Evolutionary conservation across 108 stramenopile genomes (phyloP), one percentile per base, ranked within the genome.

Genomic region (Nitzschia putrida): DNA sequence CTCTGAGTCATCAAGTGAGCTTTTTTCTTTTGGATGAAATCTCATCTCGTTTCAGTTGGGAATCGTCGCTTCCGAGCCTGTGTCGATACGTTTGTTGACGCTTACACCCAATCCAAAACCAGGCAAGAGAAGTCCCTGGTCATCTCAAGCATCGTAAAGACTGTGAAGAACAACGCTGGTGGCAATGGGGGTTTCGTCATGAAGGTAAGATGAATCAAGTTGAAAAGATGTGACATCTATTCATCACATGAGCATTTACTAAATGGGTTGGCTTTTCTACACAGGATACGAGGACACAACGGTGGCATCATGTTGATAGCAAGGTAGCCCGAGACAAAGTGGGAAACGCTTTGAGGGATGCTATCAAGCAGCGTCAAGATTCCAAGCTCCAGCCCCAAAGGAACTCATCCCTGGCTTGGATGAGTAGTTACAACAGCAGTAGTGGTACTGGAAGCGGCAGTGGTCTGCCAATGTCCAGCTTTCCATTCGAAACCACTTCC

Each of bases 281-380:
- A 56, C 34, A 69, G 60, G 70, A 71, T 40, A 14, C 59, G 1
- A 60, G 41, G 40, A 61, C 37, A 1, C n/a, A 60, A 21, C 14
- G 60, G 20, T 71, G 70, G 70, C 50, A 54, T 21, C 70, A 71
- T 39, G 70, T 71, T 1, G 50, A 52, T 52, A 52, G 29, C 60
- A 71, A 71, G 52, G 70, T 71, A 0, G 70, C 59, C 12, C 21
- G 70, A 16, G 70, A 71, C 61, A 71, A 71, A 22, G 70, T 71
- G 14, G 70, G 70, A 51, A 60, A 61, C 25, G 70, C 70, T 6
- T 39, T 71, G 37, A 47, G 70, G 24, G 70, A 71, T 25, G 70
- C 70, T 34, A 39, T 61, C 14, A 69, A 69, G 56, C 68, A 57
- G 16, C 61, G 61, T 10, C 43, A 63, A n/a, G 61, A 63, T 1